phyloP scores from a whole-genome alignment of 768 basidiomycete species.

The Termitomyces sp. region DNA sequence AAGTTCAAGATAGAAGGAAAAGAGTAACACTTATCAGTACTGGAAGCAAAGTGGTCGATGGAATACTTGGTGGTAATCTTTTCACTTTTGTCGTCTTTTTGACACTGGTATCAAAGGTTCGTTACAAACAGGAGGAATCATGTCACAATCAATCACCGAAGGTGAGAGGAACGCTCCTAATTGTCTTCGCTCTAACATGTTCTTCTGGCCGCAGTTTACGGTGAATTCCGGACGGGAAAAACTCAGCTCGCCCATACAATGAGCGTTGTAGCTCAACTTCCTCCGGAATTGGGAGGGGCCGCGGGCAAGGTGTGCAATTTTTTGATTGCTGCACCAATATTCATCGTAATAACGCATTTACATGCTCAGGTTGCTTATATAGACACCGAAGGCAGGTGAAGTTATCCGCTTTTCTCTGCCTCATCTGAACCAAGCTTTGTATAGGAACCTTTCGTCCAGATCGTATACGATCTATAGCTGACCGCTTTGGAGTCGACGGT shows the following conservation, averaged over 20 bases:
- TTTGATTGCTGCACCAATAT: not conserved
- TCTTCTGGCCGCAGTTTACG: constrained; percentile 60
- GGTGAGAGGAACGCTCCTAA: constrained; percentile 32
- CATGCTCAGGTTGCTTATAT: constrained; percentile 76
- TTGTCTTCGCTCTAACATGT: not conserved
- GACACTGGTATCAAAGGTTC: not conserved
- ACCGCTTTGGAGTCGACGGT: constrained; percentile 91
- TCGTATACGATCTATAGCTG: constrained; percentile 85
- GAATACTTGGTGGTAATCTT: constrained; percentile 74
- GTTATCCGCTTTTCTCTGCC: not conserved
- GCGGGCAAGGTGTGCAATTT: constrained; percentile 64
- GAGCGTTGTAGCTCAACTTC: constrained; percentile 87
- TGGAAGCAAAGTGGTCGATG: constrained; percentile 89
- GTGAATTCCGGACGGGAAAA: constrained; percentile 95
- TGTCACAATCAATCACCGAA: constrained; percentile 94
- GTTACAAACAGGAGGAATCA: constrained; percentile 62
- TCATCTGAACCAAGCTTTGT: constrained; percentile 16
- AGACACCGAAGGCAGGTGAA: constrained; percentile 69
- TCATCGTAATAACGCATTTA: not conserved
- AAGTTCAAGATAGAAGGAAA: constrained; percentile 84
- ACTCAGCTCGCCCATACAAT: constrained; percentile 96
- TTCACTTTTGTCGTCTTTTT: not conserved
- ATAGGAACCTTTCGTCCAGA: constrained; percentile 94
- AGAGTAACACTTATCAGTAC: constrained; percentile 84
- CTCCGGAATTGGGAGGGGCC: constrained; percentile 86